Evolutionary conservation across 1,139 yeast species (phyloP), one percentile per base, ranked within the genome.

Genomic region (Hyphopichia buzzinii): DNA sequence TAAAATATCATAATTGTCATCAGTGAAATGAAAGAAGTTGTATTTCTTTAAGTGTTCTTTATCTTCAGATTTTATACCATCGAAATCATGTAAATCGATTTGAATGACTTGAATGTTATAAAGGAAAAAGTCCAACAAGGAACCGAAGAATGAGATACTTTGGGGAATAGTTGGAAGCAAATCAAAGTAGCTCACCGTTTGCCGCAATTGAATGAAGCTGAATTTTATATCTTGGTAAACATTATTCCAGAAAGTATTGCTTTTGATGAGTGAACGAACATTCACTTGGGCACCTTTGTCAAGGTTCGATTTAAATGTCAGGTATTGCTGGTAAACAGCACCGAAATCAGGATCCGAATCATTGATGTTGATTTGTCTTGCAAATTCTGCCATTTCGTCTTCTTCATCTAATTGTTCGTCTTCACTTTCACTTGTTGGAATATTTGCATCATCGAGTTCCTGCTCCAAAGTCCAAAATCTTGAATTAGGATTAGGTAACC

Each of bases 221-320:
- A 48, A 50, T 38, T 57, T 61, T 33, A 64, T 38, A 40, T 64
- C 70, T 39, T 63, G 67, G 36, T 61, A 62, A 23, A 64, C 52
- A 35, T 54, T 50, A 40, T 61, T 58, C 69, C 69, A 64, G 38
- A 64, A 61, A 33, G 53, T 58, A 13, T 46, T 47, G 23, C 58
- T 52, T 22, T 43, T 44, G 19, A 63, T 42, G 8, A 57, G 26
- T 14, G 24, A 24, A 28, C 42, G 23, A 12, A 40, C 36, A 21
- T 30, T 31, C 17, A 12, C n/a, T 8, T 25, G 14, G 13, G 24
- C 26, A 5, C 29, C 29, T 3, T 21, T 26, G 17, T 32, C 35
- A 11, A 12, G n/a, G 13, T 21, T 26, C 8, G 30, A 19, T 14
- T 32, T 26, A 14, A 35, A 35, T 7, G 32, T 31, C 4, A 31